Evolutionary conservation across 148 eudicot genomes (phyloP), one percentile per base, ranked within the genome.

Genomic region (Spergularia marina): DNA sequence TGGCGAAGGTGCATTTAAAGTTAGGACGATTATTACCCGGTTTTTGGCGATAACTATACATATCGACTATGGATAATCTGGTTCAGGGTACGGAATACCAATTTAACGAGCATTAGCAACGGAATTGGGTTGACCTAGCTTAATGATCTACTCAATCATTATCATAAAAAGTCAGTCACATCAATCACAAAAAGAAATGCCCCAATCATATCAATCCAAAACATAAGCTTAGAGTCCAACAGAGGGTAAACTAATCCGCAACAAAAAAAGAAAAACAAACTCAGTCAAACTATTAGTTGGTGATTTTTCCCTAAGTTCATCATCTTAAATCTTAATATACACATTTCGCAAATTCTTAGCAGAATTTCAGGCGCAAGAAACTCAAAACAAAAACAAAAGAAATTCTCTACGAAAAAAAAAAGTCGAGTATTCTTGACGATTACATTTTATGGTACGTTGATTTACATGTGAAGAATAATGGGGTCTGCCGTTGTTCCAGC

Each of bases 391-490:
- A 11, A 16, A 30, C 39, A 58, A 21, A 21, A 20, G 15, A 17
- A 30, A 14, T 49, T 52, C 15, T 53, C 18, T 5, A 25, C 10
- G 20, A 18, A 20, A 58, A 1, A 23, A 23, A 41, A 67, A 7
- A 64, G 36, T 36, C 1, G 34, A 6, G 5, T 55, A 55, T n/a
- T 5, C n/a, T 55, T 55, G 18, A 12, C 5, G 18, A 4, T 20
- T 41, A 1, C 36, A 30, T 30, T 30, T 30, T 30, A 2, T 30
- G 36, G 36, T 30, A 30, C 36, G 36, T 30, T 30, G 36, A 30
- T 30, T 57, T 73, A 73, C 64, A 76, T 84, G 80, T 65, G 81
- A 57, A 79, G 83, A 76, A 63, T 81, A 67, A 70, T 41, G 65
- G 70, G 75, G 47, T 64, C 74, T 47, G n/a, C 63, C 53, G 63